Conservation (phyloP, 1,284 basidiomycete species). For the Athelia psychrophila region DNA sequence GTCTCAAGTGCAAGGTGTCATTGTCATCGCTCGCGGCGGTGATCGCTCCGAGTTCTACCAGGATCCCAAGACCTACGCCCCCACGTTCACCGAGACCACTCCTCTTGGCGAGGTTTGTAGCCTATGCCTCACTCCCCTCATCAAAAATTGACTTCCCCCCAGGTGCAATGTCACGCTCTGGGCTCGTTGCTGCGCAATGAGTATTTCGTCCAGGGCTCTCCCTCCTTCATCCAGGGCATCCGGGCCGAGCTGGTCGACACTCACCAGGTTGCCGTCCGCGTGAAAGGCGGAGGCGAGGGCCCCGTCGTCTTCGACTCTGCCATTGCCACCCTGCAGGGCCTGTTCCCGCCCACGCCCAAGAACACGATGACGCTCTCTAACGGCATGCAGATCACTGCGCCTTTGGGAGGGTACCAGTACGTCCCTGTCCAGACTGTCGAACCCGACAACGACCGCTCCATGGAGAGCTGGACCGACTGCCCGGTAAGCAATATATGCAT, state of each 20-base stretch:
- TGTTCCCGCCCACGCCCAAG: conserved; percentile 70
- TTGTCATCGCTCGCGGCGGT: conserved; percentile 83
- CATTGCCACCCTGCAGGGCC: conserved; percentile 74
- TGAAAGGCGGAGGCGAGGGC: conserved; percentile 83
- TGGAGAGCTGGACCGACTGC: conserved; percentile 85
- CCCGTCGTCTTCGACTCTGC: conserved; percentile 82
- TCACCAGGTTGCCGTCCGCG: conserved; percentile 67
- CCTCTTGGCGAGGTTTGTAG: conserved; percentile 74
- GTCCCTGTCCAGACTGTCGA: conserved; percentile 83
- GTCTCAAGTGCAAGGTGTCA: conserved; percentile 75
- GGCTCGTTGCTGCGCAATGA: conserved; percentile 64
- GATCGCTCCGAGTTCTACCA: conserved; percentile 74
- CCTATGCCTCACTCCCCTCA: conserved; percentile 2
- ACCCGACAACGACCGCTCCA: conserved; percentile 75
- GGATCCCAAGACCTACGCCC: conserved; percentile 67
- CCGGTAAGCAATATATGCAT: conserved; percentile 50
- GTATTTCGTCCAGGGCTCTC: conserved; percentile 65
- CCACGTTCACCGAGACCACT: conserved; percentile 74
- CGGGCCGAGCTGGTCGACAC: conserved; percentile 66
- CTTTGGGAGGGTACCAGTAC: conserved; percentile 85
- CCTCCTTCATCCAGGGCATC: conserved; percentile 68
- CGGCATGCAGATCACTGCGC: conserved; percentile 67
- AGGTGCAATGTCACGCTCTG: conserved; percentile 73
- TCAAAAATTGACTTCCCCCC: conserved; percentile 4
- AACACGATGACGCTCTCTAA: conserved; percentile 78